phyloP scores from a whole-genome alignment of 768 basidiomycete species.

The Leccinum fibrillosum region DNA sequence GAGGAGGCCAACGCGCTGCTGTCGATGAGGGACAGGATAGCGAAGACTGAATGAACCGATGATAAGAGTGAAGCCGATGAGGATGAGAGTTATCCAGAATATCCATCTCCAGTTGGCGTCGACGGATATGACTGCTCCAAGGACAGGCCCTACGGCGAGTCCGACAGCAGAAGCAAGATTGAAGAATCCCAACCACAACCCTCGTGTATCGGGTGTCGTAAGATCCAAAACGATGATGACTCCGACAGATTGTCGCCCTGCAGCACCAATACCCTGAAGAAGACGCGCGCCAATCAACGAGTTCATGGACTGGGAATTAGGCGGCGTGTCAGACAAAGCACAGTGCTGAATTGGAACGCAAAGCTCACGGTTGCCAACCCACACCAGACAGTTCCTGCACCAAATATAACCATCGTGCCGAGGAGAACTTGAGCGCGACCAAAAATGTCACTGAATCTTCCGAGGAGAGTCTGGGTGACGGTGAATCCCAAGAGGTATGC shows the following conservation, averaged over 20 bases:
- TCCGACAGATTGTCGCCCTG: constrained; percentile 35
- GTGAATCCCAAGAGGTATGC: constrained; percentile 35
- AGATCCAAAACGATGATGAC: constrained; percentile 35
- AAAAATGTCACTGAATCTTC: constrained; percentile 35
- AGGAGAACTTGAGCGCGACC: constrained; percentile 34
- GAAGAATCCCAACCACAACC: constrained; percentile 36
- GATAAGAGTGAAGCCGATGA: constrained; percentile 30
- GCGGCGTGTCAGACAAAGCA: constrained; percentile 7
- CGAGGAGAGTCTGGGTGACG: constrained; percentile 34
- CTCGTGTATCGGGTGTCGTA: constrained; percentile 35
- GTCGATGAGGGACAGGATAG: constrained; percentile 33
- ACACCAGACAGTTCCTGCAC: constrained; percentile 33
- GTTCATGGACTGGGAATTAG: constrained; percentile 29
- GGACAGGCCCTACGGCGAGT: constrained; percentile 43
- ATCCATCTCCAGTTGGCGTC: constrained; percentile 45
- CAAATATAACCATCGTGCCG: constrained; percentile 35
- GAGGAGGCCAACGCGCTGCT: constrained; percentile 31
- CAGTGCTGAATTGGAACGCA: background rate
- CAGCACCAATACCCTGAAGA: constrained; percentile 37
- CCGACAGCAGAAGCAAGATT: constrained; percentile 39
- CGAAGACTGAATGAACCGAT: constrained; percentile 26
- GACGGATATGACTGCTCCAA: constrained; percentile 45
- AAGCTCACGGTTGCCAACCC: constrained; percentile 28
- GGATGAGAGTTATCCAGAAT: constrained; percentile 41
- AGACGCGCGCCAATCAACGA: constrained; percentile 33